A percentile compares a stretch with the other conserved stretches of the same genome.
Conservation (phyloP, 2,329 filamentous ascomycete genomes). For the Aspergillus vadensis region DNA sequence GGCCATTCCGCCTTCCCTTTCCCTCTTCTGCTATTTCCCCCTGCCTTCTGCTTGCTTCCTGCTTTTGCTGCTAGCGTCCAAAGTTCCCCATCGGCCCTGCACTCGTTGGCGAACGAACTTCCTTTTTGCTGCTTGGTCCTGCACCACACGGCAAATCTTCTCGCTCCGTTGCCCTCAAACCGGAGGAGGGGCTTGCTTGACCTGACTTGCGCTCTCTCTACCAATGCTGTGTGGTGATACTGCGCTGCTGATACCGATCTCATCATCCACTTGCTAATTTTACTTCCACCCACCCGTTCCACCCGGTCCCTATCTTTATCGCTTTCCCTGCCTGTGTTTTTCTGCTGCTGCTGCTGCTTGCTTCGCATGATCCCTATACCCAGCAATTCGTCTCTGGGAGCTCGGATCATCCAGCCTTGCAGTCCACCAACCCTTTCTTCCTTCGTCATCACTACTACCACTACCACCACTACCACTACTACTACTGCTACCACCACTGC, state of each 20-base stretch:
- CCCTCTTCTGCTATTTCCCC: conserved; percentile 19
- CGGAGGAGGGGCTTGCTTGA: conserved; percentile 22
- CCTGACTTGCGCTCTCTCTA: conserved; percentile 4
- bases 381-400: conserved; percentile 19
- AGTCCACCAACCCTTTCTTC: conserved; percentile 10
- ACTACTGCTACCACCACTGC: too few relatives aligned
- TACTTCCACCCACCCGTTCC: conserved; percentile 15
- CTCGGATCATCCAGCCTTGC: conserved; percentile 18
- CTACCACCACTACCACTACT: too few relatives aligned
- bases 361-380: conserved; percentile 16
- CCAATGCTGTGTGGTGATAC: background rate
- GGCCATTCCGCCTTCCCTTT: conserved; percentile 25
- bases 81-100: conserved; percentile 14
- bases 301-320: conserved; percentile 19
- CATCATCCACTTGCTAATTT: conserved; percentile 17
- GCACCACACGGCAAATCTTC: conserved; percentile 24
- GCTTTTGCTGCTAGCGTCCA: conserved; percentile 22
- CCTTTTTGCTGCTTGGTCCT: conserved; percentile 22
- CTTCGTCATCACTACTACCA: background rate
- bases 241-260: conserved; percentile 20
- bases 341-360: conserved; percentile 4
- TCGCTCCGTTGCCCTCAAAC: conserved; percentile 19
- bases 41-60: conserved; percentile 21
- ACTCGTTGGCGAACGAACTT: conserved; percentile 18
- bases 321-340: conserved; percentile 8